Evolutionary conservation across 2,329 filamentous ascomycete genomes (phyloP), one percentile per base, ranked within the genome.

Genomic region (Cladosporium austrohemisphaericum): DNA sequence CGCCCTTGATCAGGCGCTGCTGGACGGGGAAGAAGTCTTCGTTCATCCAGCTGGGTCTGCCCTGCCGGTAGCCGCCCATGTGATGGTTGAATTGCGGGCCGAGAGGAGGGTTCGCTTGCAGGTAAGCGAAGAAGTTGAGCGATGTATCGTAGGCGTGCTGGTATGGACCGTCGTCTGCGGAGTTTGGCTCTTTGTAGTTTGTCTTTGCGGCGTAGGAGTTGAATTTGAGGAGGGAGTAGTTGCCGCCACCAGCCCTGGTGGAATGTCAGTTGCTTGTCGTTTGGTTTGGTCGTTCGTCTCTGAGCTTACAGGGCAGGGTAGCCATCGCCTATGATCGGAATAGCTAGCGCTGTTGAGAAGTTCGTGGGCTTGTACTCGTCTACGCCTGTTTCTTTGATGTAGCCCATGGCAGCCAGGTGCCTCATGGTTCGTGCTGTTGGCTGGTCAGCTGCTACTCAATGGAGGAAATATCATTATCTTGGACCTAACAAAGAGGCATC

Each of bases 1-100:
- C 26, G 5, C 44, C 52, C 18, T 46, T 28, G 19, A 41, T 19
- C 32, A 54, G 26, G 2, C 52, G 38, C 16, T 54, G 45, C 2
- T 20, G 22, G 5, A 54, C 40, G 9, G 52, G 52, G 25, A 49
- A 54, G 52, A 43, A 52, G 6, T 23, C 31, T 3, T 29, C 36
- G n/a, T 50, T 16, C 32, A 50, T 44, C 50, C 52, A 54, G 10
- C 18, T 41, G 10, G 49, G 35, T 19, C 46, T 33, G 26, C 37
- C 49, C 18, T 46, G 28, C 7, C 50, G 20, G 13, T 47, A 54
- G 18, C 35, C 50, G 6, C 31, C 43, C 52, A 54, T 54, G 32
- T 48, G 33, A 13, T 46, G 19, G 8, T 37, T 45, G 41, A 54
- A 54, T 19, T 40, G 36, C 11, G 35, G 35, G 19, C 41, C 19